Evolutionary conservation across 2,329 filamentous ascomycete species (phyloP), one percentile per base, ranked within the genome.

Genomic region (Diaporthe nobilis): DNA sequence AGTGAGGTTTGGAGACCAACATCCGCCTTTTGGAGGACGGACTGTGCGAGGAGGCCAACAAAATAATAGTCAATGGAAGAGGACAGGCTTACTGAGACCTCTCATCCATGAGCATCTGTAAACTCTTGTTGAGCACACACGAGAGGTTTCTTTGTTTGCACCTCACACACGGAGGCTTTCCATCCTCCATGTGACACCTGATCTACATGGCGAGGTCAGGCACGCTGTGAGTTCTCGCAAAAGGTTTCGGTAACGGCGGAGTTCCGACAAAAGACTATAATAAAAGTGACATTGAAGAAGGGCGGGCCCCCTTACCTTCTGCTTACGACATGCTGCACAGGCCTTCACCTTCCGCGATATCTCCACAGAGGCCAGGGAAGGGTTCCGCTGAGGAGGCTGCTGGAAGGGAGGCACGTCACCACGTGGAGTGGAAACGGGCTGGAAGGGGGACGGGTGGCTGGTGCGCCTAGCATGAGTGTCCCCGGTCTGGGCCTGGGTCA

Each of bases 91-190:
- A 85, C 83, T 84, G 83, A 47, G 83, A 82, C 74, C 84, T 83
- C 77, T 86, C 85, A 77, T 85, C 84, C 47, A 86, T 85, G 31
- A 86, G 82, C 1, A 82, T 86, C 76, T 86, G 85, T 3, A 86
- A 79, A 61, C 84, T 85, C 80, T 86, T 86, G 61, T 84, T 85
- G 67, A 86, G 75, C 2, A 85, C 83, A 65, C 85, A 86, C 0
- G 81, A 81, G 39, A 86, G 76, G 53, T 83, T 83, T 20, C 82
- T 77, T 74, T 85, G 83, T 25, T 80, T 76, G 61, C 85, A 86
- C 73, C 85, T 79, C 6, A 82, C 80, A 76, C 85, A 86, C 4
- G 84, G 84, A 3, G 85, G 84, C 0, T 84, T 84, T 37, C 79
- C 81, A 49, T 84, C 83, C 63, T 85, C 84, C 84, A 86, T 86